Percentiles rank a stretch among this genome's conserved stretches.
Conservation (phyloP, 208 protist species). For the Leishmania braziliensis region DNA sequence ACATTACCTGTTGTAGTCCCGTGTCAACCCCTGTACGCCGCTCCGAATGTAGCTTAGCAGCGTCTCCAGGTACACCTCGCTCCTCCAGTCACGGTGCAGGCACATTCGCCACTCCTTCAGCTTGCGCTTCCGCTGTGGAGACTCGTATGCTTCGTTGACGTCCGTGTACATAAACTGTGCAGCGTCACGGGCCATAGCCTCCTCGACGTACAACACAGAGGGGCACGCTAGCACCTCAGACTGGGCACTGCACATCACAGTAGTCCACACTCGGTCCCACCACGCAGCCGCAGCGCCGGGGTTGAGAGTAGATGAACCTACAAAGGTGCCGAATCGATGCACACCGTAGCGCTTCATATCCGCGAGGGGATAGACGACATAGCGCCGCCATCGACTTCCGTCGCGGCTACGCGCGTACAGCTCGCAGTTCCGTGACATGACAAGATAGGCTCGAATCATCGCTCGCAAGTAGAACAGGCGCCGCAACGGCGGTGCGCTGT, state of each 20-base stretch:
- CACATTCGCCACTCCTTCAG: conserved; percentile 30
- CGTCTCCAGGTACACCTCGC: conserved; percentile 61
- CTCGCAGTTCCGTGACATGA: conserved; percentile 46
- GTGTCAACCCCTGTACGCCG: conserved; percentile 21
- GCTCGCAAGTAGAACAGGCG: conserved; percentile 48
- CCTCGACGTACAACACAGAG: conserved; percentile 53
- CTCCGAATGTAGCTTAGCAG: conserved; percentile 41
- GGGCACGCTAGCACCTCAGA: conserved; percentile 67
- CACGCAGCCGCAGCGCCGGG: conserved; percentile 14
- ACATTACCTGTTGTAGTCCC: conserved; percentile 31
- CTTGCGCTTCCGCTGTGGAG: conserved; percentile 22
- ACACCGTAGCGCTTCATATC: conserved; percentile 65
- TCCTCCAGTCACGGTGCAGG: conserved; percentile 54
- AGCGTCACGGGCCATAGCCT: conserved; percentile 39
- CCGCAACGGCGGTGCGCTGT: conserved; percentile 25
- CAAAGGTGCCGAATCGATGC: conserved; percentile 20
- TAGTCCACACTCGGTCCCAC: conserved; percentile 30
- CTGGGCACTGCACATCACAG: conserved; percentile 55
- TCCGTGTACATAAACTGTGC: conserved; percentile 33
- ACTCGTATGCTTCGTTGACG: conserved; percentile 36
- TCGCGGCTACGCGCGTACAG: conserved; percentile 76
- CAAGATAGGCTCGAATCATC: conserved; percentile 63
- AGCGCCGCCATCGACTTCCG: conserved; percentile 43
- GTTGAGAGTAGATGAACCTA: background rate
- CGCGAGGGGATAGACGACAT: conserved; percentile 45